phyloP scores from a whole-genome alignment of 1,284 basidiomycete genomes.

The Malassezia sympodialis region DNA sequence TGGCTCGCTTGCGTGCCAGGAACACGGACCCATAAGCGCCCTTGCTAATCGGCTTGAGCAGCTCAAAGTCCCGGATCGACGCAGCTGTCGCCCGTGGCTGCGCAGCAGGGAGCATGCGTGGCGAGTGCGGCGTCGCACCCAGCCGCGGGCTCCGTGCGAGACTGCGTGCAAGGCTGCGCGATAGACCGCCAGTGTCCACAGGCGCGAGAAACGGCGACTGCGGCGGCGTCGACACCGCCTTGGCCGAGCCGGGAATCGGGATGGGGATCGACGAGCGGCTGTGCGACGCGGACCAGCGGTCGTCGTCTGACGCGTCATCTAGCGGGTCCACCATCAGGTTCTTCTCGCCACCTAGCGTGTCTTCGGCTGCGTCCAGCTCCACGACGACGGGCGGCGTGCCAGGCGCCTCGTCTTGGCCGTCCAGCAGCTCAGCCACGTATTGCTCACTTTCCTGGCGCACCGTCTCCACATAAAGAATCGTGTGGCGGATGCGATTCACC shows the following conservation, averaged over 20 bases:
- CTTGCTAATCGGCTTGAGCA: constrained; percentile 98
- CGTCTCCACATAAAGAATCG: constrained; percentile 91
- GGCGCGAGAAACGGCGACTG: constrained; percentile 30
- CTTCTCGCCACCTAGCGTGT: not conserved
- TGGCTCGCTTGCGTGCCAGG: constrained; percentile 91
- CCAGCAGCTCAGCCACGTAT: constrained; percentile 60
- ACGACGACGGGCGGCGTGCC: constrained; percentile 13
- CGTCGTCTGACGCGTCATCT: not conserved
- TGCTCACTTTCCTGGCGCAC: constrained; percentile 95
- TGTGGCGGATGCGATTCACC: constrained; percentile 92
- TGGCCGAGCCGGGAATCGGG: constrained; percentile 4
- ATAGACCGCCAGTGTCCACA: constrained; percentile 10
- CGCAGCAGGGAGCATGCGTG: constrained; percentile 67
- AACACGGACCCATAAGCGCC: constrained; percentile 95
- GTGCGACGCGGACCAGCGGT: not conserved
- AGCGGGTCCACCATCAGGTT: constrained; percentile 4
- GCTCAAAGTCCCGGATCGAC: constrained; percentile 96
- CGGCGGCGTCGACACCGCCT: constrained; percentile 27
- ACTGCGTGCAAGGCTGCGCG: not conserved
- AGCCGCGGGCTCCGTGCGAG: constrained; percentile 1
- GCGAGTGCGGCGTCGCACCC: constrained; percentile 58
- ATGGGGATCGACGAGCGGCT: constrained; percentile 8
- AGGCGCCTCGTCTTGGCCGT: constrained; percentile 12
- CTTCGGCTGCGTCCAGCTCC: not conserved
- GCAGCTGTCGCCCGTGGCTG: constrained; percentile 69